Evolutionary conservation across 371 early-diverging fungal genomes (phyloP).

Genomic region (Mortierella sp.): DNA sequence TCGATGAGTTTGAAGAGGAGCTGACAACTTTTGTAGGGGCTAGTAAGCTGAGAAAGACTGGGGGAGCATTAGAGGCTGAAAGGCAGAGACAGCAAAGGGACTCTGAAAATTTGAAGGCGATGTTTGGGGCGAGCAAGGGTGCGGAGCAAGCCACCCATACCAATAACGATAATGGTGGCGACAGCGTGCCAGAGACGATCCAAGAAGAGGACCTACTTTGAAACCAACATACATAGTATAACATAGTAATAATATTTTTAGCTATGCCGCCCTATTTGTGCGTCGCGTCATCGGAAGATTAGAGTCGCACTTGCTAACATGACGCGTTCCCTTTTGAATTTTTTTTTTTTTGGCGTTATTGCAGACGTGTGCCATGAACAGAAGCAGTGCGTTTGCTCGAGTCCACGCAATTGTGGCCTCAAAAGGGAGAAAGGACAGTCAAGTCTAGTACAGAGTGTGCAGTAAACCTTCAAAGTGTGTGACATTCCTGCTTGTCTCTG

Average conservation of each 20-base stretch:
- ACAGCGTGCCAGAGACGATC: not conserved
- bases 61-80: conserved; percentile 79
- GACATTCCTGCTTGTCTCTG: not conserved
- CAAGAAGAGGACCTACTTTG: not conserved
- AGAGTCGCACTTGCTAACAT: conserved; percentile 15
- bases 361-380: not conserved
- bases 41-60: conserved; percentile 75
- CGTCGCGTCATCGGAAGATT: not conserved
- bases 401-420: conserved; percentile 13
- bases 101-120: conserved; percentile 68
- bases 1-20: conserved; percentile 82
- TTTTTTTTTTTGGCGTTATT: not conserved
- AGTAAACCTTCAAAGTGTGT: not conserved
- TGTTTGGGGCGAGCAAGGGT: conserved; percentile 56
- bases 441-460: not conserved
- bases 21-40: conserved; percentile 73
- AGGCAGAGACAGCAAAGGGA: conserved; percentile 72
- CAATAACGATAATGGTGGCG: not conserved
- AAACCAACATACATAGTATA: too few relatives aligned
- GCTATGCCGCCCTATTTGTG: too few relatives aligned
- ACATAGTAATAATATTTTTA: too few relatives aligned
- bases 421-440: not conserved
- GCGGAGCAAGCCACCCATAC: not conserved
- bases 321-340: conserved; percentile 14
- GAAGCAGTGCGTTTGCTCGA: not conserved